A percentile compares a stretch with the other conserved stretches of the same genome.
phyloP scores from a whole-genome alignment of 148 eudicot species.

The Vaccinium macrocarpon region DNA sequence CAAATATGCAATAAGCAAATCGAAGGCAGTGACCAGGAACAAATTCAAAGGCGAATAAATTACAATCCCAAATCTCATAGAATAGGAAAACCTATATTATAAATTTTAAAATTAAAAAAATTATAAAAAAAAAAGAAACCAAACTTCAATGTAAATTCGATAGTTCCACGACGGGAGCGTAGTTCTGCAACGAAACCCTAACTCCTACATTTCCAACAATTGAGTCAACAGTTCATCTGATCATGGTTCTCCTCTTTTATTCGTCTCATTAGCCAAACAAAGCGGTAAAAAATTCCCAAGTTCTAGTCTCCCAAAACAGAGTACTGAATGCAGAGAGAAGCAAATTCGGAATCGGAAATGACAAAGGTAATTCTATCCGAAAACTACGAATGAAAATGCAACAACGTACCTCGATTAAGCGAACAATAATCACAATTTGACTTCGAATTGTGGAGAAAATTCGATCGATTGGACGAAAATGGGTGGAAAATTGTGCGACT shows the following conservation, averaged over 20 bases:
- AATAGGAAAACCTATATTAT: neutral
- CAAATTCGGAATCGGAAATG: constrained; percentile 6
- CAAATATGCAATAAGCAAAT: neutral
- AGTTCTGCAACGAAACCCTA: neutral
- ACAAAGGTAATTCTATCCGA: neutral
- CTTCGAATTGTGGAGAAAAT: neutral
- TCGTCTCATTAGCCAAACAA: neutral
- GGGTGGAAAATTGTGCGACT: neutral
- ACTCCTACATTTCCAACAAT: neutral
- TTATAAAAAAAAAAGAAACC: neutral
- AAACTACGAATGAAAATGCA: neutral
- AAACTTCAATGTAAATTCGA: neutral
- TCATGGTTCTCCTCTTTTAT: neutral
- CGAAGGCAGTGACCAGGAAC: neutral
- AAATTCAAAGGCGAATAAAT: neutral
- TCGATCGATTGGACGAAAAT: neutral
- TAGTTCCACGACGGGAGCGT: neutral
- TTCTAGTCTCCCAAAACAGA: neutral
- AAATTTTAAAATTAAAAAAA: no score
- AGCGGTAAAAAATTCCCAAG: neutral
- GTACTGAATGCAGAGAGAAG: neutral
- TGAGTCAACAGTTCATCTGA: neutral
- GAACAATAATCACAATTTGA: neutral
- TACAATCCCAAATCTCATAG: neutral
- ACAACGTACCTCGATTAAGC: constrained; percentile 4